A percentile compares a stretch with the other conserved stretches of the same genome.
phyloP scores from a whole-genome alignment of 768 basidiomycete genomes.

The Dacryopinax spathularia region DNA sequence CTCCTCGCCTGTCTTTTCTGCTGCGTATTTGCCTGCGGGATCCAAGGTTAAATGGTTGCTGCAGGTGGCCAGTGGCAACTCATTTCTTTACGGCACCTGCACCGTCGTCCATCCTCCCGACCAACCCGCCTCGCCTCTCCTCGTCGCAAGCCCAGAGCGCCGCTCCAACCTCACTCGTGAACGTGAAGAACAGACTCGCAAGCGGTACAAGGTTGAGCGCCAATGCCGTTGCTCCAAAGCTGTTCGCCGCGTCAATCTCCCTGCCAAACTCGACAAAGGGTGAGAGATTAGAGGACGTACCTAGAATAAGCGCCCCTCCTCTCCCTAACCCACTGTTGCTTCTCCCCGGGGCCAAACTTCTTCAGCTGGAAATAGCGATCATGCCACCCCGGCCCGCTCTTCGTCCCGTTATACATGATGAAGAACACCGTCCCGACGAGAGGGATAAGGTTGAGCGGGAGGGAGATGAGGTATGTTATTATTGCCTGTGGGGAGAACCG shows the following conservation, averaged over 20 bases:
- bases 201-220: slow-evolving; percentile 48
- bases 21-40: no score
- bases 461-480: slow-evolving; percentile 44
- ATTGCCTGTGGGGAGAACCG: slow-evolving; percentile 32
- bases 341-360: slow-evolving; percentile 32
- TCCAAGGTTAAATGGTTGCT: no score
- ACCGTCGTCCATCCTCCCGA: background rate
- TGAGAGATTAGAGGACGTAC: slow-evolving; percentile 24
- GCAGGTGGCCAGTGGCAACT: background rate
- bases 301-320: slow-evolving; percentile 49
- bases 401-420: slow-evolving; percentile 23
- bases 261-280: background rate
- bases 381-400: slow-evolving; percentile 44
- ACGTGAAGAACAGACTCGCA: slow-evolving; percentile 42
- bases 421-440: slow-evolving; percentile 51
- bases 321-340: slow-evolving; percentile 33
- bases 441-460: slow-evolving; percentile 57
- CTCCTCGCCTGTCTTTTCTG: no score
- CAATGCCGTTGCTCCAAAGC: slow-evolving; percentile 48
- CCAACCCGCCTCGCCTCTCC: slow-evolving; percentile 27
- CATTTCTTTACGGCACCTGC: background rate
- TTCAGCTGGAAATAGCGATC: slow-evolving; percentile 58
- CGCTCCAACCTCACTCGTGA: slow-evolving; percentile 53
- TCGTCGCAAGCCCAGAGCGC: slow-evolving; percentile 58
- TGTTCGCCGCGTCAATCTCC: slow-evolving; percentile 8